These are phyloP conservation scores for Peronospora tabacina DNA, from an alignment of 352 stramenopile genomes.

Conservation along the genomic window DNA sequence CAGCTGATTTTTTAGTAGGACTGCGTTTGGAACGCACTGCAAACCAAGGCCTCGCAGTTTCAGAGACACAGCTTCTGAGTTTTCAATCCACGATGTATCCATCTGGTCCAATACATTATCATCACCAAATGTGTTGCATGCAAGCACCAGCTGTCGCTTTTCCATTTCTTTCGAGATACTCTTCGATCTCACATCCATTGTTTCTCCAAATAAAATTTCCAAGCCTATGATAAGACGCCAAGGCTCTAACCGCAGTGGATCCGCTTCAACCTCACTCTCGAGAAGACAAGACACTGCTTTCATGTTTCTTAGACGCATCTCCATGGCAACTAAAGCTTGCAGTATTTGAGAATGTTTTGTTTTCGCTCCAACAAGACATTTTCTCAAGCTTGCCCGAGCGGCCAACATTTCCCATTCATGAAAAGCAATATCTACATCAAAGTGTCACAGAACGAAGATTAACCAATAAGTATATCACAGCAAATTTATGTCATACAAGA, in stretches of 20 bases:
- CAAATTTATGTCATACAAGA: not conserved
- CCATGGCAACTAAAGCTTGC: slow-evolving; percentile 33
- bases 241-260: slow-evolving; percentile 33
- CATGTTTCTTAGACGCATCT: slow-evolving; percentile 36
- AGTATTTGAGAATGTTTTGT: slow-evolving; percentile 29
- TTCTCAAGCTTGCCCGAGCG: slow-evolving; percentile 30
- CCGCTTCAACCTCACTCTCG: slow-evolving; percentile 22
- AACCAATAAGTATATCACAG: slow-evolving; percentile 1
- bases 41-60: slow-evolving; percentile 25
- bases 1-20: slow-evolving; percentile 31
- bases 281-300: slow-evolving; percentile 35
- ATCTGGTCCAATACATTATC: slow-evolving; percentile 4
- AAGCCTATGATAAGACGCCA: slow-evolving; percentile 46
- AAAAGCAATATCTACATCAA: slow-evolving; percentile 25
- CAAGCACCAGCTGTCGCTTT: slow-evolving; percentile 31
- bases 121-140: slow-evolving; percentile 30
- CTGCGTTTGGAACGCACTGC: slow-evolving; percentile 27
- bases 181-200: slow-evolving; percentile 11
- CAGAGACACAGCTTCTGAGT: slow-evolving; percentile 7
- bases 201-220: slow-evolving; percentile 53
- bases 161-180: slow-evolving; percentile 28
- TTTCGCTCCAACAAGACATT: slow-evolving; percentile 26
- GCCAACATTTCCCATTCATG: slow-evolving; percentile 47
- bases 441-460: not conserved
- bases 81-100: not conserved